phyloP scores from a whole-genome alignment of 2,329 filamentous ascomycete species.

The Pseudocercospora vitis region DNA sequence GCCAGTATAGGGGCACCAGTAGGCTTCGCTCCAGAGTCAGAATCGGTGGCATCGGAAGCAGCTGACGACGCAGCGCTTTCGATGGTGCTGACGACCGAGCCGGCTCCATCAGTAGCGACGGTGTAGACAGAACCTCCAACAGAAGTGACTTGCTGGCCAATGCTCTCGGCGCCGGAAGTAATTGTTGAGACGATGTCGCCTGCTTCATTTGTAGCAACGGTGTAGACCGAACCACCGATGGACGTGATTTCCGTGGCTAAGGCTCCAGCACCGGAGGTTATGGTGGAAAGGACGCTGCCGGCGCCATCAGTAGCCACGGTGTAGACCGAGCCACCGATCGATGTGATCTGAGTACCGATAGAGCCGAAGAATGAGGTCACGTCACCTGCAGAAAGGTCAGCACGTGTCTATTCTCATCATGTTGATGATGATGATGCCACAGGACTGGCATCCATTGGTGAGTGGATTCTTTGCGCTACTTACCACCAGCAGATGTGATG shows the following conservation, averaged over 20 bases:
- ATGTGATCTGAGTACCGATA: slow-evolving; percentile 14
- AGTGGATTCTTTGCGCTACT: background rate
- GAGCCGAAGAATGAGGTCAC: slow-evolving; percentile 10
- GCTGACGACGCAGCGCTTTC: slow-evolving; percentile 13
- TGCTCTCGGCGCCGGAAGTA: slow-evolving; percentile 16
- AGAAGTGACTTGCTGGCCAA: slow-evolving; percentile 12
- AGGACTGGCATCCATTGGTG: no score
- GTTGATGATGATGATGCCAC: no score
- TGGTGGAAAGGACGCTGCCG: slow-evolving; percentile 12
- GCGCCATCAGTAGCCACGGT: slow-evolving; percentile 17
- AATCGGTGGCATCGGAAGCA: slow-evolving; percentile 11
- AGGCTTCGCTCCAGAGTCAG: slow-evolving; percentile 21
- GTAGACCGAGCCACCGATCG: slow-evolving; percentile 14
- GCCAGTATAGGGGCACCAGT: slow-evolving; percentile 28
- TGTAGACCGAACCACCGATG: slow-evolving; percentile 18
- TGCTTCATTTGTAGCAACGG: slow-evolving; percentile 17
- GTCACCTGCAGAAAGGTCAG: slow-evolving; percentile 1
- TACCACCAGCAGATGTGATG: slow-evolving; percentile 18
- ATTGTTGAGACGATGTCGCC: slow-evolving; percentile 26
- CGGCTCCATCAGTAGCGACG: slow-evolving; percentile 19
- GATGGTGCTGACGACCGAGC: slow-evolving; percentile 19
- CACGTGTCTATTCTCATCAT: no score
- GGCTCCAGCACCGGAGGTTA: slow-evolving; percentile 12
- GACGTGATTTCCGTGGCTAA: slow-evolving; percentile 14
- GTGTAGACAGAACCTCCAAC: slow-evolving; percentile 18